Percentiles rank a stretch among this genome's conserved stretches.
These are phyloP conservation scores for Colletotrichum phormii DNA, from an alignment of 2,329 filamentous ascomycete genomes.

Conservation along the genomic window DNA sequence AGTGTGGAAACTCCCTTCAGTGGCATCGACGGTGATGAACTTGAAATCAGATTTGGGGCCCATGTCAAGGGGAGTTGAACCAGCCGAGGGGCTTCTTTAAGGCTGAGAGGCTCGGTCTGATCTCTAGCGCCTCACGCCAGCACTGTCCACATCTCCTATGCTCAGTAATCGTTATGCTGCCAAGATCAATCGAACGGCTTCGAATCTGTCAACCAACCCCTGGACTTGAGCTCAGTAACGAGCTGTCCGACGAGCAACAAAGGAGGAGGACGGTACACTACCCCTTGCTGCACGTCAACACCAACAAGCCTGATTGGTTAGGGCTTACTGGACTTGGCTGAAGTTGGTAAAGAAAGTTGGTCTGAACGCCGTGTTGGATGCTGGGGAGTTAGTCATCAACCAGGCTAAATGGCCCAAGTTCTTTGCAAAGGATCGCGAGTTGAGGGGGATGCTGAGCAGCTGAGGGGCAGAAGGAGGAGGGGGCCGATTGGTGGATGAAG, in stretches of 20 bases:
- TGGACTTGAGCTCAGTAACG: neutral
- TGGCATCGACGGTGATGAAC: conserved; percentile 30
- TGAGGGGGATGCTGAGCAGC: neutral
- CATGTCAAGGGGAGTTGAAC: neutral
- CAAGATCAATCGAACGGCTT: neutral
- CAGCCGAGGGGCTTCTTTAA: neutral
- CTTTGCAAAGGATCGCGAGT: neutral
- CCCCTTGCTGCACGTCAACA: neutral
- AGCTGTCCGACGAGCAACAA: neutral
- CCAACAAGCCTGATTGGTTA: neutral
- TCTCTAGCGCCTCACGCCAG: neutral
- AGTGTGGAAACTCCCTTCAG: conserved; percentile 10
- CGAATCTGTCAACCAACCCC: neutral
- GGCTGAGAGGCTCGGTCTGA: neutral
- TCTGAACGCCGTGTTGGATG: neutral
- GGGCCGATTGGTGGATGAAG: neutral
- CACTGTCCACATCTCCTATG: neutral
- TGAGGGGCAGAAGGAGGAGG: neutral
- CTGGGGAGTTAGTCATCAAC: conserved; percentile 18
- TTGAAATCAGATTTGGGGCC: conserved; percentile 27
- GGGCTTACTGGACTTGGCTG: neutral
- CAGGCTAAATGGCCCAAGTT: neutral
- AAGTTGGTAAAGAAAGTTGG: neutral
- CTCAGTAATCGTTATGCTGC: neutral
- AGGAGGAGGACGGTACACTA: neutral